Base-by-base conservation (phyloP, 768 basidiomycete genomes). In the Suillus americanus region DNA sequence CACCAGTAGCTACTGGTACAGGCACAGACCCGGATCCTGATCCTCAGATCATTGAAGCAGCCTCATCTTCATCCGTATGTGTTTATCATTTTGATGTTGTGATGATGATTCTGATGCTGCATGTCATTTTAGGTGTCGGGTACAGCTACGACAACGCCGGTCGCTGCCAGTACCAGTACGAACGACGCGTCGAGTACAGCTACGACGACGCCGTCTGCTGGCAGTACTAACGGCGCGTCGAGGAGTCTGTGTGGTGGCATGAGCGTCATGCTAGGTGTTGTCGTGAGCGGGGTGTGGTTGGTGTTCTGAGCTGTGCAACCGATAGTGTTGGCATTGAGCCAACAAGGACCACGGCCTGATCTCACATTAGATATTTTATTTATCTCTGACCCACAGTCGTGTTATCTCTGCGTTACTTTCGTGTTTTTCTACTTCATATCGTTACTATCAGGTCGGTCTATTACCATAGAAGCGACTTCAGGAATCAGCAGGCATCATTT, bases 141-240 rank as follows among this genome's bases (percentile, higher is more conserved):
- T 40, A 20, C 55, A 23, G 13, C 55, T 25, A 33, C 33, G 6
- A 18, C 64, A 20, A 38, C 60, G 30, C 51, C 50, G 23, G 54
- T 60, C 18, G 40, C 18, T 5, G 37, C 41, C 13, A 54, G 64
- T 37, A 37, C 35, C n/a, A 56, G 35, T 33, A 65, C 60, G 13
- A 72, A 40, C 9, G 67, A 63, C 50, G 67, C 72, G 20, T 54
- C 60, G 23, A 64, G 63, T 35, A 35, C 55, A 38, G 3, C 55
- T 38, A 23, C 10, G 45, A n/a, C 62, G 25, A 30, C 57, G 30
- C 51, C 59, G 16, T 46, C 65, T 23, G 40, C n/a, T 7, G 33
- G 46, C 10, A 59, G 64, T 30, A 65, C 60, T 8, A 71, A 33
- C 9, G 71, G 66, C 51, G 69, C 72, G 18, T 54, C 61, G 25